Conservation (phyloP, 1,284 basidiomycete genomes). For the Sanghuangporus baumii region DNA sequence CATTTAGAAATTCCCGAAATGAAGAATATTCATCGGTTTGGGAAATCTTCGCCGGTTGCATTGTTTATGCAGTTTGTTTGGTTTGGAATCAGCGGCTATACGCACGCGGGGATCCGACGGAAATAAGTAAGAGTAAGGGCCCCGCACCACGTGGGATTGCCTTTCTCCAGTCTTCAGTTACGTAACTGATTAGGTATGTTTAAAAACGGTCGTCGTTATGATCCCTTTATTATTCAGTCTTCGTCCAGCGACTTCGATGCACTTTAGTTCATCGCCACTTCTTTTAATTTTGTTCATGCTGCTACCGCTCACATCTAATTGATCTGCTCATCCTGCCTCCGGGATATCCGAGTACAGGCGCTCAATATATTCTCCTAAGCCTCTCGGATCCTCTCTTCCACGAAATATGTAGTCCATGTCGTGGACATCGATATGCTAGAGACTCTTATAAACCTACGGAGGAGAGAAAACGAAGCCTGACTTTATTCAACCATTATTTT, state of each 20-base stretch:
- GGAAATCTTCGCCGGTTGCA: not conserved
- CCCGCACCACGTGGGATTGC: not conserved
- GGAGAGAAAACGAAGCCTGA: too few species aligned
- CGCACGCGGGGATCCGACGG: not conserved
- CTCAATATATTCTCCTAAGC: not conserved
- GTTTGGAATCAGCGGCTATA: not conserved
- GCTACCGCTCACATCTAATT: not conserved
- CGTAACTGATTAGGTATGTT: not conserved
- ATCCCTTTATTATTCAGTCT: not conserved
- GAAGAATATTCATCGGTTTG: too few species aligned
- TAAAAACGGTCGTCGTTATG: not conserved
- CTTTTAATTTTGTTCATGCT: not conserved
- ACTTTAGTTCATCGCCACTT: not conserved
- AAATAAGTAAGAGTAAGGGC: not conserved
- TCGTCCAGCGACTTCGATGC: not conserved
- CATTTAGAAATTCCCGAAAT: too few species aligned
- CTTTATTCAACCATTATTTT: not conserved
- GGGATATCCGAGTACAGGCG: not conserved
- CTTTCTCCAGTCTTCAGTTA: not conserved
- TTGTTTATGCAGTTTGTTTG: not conserved
- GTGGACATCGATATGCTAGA: too few species aligned
- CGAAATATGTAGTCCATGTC: too few species aligned
- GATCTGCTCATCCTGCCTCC: not conserved
- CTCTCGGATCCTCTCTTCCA: too few species aligned
- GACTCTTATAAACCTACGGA: too few species aligned